phyloP scores from a whole-genome alignment of 2,329 filamentous ascomycete species.

The Tolypocladium amazonense region DNA sequence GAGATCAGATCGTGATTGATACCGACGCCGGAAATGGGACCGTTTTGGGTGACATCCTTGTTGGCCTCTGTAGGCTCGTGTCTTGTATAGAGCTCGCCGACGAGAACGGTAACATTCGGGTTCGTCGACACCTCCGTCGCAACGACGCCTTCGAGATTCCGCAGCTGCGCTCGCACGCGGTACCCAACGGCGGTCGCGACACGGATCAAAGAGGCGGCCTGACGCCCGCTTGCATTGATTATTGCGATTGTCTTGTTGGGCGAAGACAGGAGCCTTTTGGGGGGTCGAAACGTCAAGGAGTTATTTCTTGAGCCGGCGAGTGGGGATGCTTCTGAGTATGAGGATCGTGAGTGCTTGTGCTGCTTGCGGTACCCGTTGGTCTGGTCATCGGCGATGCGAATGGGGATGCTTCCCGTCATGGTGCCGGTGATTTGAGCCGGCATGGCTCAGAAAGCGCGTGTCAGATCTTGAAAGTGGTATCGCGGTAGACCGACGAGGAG shows the following conservation, averaged over 20 bases:
- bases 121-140: conserved; percentile 75
- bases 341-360: conserved; percentile 52
- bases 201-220: conserved; percentile 89
- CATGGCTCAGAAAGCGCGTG: conserved; percentile 17
- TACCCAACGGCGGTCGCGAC: conserved; percentile 91
- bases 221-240: conserved; percentile 91
- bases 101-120: conserved; percentile 60
- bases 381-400: conserved; percentile 25
- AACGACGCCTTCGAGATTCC: conserved; percentile 77
- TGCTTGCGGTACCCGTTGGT: conserved; percentile 26
- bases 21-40: conserved; percentile 48
- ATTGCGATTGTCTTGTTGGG: conserved; percentile 78
- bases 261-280: conserved; percentile 47
- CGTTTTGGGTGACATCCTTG: conserved; percentile 59
- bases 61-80: conserved; percentile 38
- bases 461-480: conserved; percentile 1
- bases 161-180: conserved; percentile 82
- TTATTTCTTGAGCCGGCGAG: conserved; percentile 45
- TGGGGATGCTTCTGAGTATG: conserved; percentile 49
- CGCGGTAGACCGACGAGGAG: conserved; percentile 2
- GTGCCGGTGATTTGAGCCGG: conserved; percentile 27
- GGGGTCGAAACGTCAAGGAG: conserved; percentile 48
- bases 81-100: conserved; percentile 52
- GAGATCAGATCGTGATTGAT: conserved; percentile 65
- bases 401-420: conserved; percentile 26